Evolutionary conservation across 129 eudicot genomes (phyloP).

Genomic region (Logfia minima): DNA sequence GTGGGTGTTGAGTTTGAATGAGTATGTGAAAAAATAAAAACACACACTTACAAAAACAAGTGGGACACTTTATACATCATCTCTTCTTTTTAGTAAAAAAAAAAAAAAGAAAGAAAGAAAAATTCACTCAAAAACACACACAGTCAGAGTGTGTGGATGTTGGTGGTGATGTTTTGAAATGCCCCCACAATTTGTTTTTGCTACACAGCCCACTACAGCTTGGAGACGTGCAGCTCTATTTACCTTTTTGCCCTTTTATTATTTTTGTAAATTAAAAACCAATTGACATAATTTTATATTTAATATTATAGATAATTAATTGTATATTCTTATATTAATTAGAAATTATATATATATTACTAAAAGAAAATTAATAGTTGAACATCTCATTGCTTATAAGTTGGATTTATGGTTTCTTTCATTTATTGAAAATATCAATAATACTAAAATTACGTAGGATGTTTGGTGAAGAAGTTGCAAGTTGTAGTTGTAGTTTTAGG

Average conservation of each 20-base stretch:
- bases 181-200: slow-evolving; percentile 46
- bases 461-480: too few relatives aligned
- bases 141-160: slow-evolving; percentile 12
- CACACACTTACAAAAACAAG: slow-evolving; percentile 38
- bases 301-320: too few relatives aligned
- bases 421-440: too few relatives aligned
- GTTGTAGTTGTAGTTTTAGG: too few relatives aligned
- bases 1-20: slow-evolving; percentile 25
- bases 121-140: slow-evolving; percentile 30
- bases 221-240: slow-evolving; percentile 35
- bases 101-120: slow-evolving; percentile 3
- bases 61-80: slow-evolving; percentile 33
- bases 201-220: slow-evolving; percentile 45
- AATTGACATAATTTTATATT: not conserved
- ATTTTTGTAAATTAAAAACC: not conserved
- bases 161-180: slow-evolving; percentile 36
- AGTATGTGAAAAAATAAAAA: slow-evolving; percentile 30
- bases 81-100: slow-evolving; percentile 37
- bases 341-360: too few relatives aligned
- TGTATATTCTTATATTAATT: too few relatives aligned
- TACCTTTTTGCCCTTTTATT: slow-evolving; percentile 35
- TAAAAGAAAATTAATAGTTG: too few relatives aligned
- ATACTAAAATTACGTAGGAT: too few relatives aligned
- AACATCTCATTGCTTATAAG: too few relatives aligned
- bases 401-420: too few relatives aligned